Base-by-base conservation (phyloP, 164 flowering plant genomes). In the Magnolia sinica region DNA sequence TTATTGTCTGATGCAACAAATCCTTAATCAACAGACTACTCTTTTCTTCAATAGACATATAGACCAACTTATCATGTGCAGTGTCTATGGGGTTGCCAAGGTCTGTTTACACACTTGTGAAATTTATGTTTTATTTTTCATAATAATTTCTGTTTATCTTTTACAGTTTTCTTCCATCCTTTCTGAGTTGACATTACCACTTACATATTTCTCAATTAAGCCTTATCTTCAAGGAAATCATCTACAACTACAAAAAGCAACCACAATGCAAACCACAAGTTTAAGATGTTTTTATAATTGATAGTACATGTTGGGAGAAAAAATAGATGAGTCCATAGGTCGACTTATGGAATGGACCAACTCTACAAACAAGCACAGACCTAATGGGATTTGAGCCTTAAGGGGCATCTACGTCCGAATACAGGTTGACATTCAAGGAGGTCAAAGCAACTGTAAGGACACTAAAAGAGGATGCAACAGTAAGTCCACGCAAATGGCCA, bases 71-170 rank as follows among this genome's bases (percentile, higher is more conserved):
- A 93, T 94, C 73, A 92, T 96, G 10, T 90, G 97, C 79, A 88
- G 96, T 85, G 85, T 96, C 75, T 96, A 96, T 83, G 96, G 96
- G 76, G 90, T 96, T 77, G 93, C 98, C 45, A 96, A 96, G 98
- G 99, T 96, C 49, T 84, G 88, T 64, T 51, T 20, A 58, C 20
- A 64, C 29, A 55, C 31, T 68, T 73, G 7, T 31, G 18, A 29
- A 16, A 72, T 78, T 68, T 49, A 55, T 70, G 45, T 16, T 22
- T 23, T 59, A 14, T 14, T 18, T 37, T 70, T 49, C 7, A 18
- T 70, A 4, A 18, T 27, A 23, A 10, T 23, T 37, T 10, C 1
- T 70, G 10, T 1, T n/a, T n/a, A n/a, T n/a, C n/a, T n/a, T n/a
- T n/a, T n/a, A n/a, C n/a, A n/a, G n/a, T n/a, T n/a, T n/a, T n/a